Percentiles rank a stretch among this genome's conserved stretches.
Conservation (phyloP, 176 grass and related monocot species). For the Pharus latifolius region DNA sequence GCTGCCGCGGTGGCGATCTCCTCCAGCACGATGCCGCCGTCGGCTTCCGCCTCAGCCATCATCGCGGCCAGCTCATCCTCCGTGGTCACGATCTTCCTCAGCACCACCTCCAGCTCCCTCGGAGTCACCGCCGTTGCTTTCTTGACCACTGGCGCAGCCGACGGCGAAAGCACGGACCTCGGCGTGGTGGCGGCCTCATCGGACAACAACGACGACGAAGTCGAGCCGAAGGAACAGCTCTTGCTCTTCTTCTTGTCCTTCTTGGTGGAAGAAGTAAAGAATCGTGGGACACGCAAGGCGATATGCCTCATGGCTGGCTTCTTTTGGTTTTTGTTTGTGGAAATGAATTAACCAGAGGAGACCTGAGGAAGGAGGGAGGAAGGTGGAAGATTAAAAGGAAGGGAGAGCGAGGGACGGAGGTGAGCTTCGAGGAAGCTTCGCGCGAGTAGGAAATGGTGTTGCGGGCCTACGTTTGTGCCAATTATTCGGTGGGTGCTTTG, state of each 20-base stretch:
- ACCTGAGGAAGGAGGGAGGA: not conserved
- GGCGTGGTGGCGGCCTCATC: conserved; percentile 9
- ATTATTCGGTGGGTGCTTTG: not conserved
- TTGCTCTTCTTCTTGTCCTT: not conserved
- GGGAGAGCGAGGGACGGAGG: conserved; percentile 2
- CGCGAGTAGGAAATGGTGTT: conserved; percentile 11
- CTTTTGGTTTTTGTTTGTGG: not conserved
- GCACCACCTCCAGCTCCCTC: conserved; percentile 29
- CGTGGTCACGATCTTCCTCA: conserved; percentile 22
- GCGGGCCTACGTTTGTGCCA: not conserved
- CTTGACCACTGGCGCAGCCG: not conserved
- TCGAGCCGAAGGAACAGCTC: conserved; percentile 17
- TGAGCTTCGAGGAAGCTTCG: conserved; percentile 47
- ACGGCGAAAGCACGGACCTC: conserved; percentile 7
- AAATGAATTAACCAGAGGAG: not conserved
- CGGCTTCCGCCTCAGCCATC: conserved; percentile 16
- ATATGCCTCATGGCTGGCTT: conserved; percentile 13
- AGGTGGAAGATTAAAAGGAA: not conserved
- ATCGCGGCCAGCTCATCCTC: conserved; percentile 33
- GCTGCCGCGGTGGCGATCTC: not conserved
- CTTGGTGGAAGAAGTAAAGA: conserved; percentile 6
- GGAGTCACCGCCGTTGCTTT: conserved; percentile 10
- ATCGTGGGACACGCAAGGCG: not conserved
- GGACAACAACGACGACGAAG: not conserved
- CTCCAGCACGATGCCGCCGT: not conserved